A percentile compares a stretch with the other conserved stretches of the same genome.
Evolutionary conservation across 306 rosid species (phyloP).

Genomic region (Morella rubra): DNA sequence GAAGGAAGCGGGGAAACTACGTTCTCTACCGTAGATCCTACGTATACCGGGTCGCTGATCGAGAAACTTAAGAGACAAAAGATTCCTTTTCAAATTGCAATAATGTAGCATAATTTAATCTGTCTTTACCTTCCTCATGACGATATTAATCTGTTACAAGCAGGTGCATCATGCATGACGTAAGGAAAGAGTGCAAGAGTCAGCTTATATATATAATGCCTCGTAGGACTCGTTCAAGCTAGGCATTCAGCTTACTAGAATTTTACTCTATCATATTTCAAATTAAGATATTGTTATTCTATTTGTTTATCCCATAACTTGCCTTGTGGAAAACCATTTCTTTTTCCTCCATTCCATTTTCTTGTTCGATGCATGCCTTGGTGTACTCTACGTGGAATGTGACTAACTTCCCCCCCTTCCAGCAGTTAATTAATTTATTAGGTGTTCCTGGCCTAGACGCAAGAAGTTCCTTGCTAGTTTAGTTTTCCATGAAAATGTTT

Average conservation of each 20-base stretch:
- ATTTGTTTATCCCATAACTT: conserved; percentile 16
- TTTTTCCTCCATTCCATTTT: background rate
- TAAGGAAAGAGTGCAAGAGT: conserved; percentile 29
- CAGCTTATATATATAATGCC: conserved; percentile 22
- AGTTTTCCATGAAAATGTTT: too few species aligned
- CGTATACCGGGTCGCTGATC: background rate
- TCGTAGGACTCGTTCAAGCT: conserved; percentile 31
- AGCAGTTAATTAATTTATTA: too few species aligned
- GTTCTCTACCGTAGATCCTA: too few species aligned
- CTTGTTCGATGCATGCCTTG: background rate
- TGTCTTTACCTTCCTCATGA: background rate
- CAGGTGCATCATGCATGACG: background rate
- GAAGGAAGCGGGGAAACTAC: background rate
- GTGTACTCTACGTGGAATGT: background rate
- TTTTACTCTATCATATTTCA: background rate
- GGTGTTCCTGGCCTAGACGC: too few species aligned
- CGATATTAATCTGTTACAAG: background rate
- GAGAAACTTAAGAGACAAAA: background rate
- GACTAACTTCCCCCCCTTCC: background rate
- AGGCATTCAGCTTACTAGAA: conserved; percentile 1
- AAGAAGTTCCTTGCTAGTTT: too few species aligned
- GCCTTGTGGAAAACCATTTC: conserved; percentile 32
- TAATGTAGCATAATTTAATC: background rate
- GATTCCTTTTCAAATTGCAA: background rate
- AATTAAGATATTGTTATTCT: conserved; percentile 15